phyloP scores from a whole-genome alignment of 78 protist genomes.

The Speleostelium caveatum region DNA sequence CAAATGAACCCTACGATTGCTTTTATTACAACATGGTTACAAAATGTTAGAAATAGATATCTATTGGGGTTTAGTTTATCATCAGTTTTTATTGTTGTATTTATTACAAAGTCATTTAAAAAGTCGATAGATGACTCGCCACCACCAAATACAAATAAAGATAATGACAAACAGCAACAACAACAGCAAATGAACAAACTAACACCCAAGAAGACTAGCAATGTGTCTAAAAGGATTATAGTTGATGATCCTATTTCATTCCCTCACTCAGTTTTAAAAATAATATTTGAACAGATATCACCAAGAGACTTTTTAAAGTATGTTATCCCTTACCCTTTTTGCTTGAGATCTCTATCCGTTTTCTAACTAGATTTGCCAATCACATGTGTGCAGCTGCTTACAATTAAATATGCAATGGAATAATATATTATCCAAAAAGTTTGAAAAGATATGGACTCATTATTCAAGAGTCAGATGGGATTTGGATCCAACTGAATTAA shows the following conservation, averaged over 20 bases:
- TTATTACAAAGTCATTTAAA: too few relatives aligned
- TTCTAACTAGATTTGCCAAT: too few relatives aligned
- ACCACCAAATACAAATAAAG: not conserved
- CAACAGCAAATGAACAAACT: not conserved
- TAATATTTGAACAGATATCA: conserved; percentile 30
- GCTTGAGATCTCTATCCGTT: too few relatives aligned
- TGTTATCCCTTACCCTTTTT: not conserved
- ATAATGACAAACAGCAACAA: not conserved
- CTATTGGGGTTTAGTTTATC: too few relatives aligned
- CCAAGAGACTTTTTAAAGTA: conserved; percentile 41
- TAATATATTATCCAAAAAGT: not conserved
- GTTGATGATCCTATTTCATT: conserved; percentile 24
- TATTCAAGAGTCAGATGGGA: conserved; percentile 33
- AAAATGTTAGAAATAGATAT: too few relatives aligned
- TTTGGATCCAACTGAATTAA: not conserved
- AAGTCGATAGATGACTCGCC: too few relatives aligned
- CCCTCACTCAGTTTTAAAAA: conserved; percentile 25
- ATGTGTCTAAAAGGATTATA: not conserved
- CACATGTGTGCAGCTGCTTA: conserved; percentile 1
- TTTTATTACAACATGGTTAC: too few relatives aligned
- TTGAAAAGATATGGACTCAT: conserved; percentile 40
- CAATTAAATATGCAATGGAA: conserved; percentile 41
- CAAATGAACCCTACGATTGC: too few relatives aligned
- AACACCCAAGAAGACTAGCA: not conserved
- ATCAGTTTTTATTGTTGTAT: too few relatives aligned